Evolutionary conservation across 345 rosid species (phyloP).

Genomic region (Geranium rotundifolium): DNA sequence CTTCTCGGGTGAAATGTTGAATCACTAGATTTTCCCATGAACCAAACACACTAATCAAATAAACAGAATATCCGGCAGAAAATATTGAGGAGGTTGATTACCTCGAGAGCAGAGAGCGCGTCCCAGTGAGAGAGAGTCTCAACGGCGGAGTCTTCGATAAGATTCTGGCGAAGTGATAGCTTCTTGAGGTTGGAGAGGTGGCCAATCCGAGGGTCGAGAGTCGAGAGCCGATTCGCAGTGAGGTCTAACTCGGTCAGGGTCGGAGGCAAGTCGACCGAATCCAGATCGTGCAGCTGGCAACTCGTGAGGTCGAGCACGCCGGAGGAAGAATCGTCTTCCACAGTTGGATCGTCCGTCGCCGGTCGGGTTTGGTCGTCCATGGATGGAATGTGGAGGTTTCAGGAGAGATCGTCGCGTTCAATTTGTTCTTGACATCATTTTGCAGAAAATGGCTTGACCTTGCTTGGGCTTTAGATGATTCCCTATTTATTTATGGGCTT

Average conservation of each 20-base stretch:
- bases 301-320: slow-evolving; percentile 77
- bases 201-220: slow-evolving; percentile 62
- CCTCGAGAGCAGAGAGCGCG: slow-evolving; percentile 77
- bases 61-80: no score
- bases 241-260: slow-evolving; percentile 78
- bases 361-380: no score
- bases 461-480: no score
- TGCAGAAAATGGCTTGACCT: no score
- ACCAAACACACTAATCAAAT: no score
- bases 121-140: slow-evolving; percentile 63
- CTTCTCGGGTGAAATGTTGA: no score
- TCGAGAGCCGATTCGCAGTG: slow-evolving; percentile 74
- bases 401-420: no score
- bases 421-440: no score
- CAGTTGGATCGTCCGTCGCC: slow-evolving; percentile 3
- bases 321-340: slow-evolving; percentile 39
- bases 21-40: no score
- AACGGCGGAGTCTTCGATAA: slow-evolving; percentile 55
- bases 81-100: slow-evolving; percentile 3
- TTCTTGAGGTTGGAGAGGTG: slow-evolving; percentile 60
- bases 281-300: slow-evolving; percentile 82
- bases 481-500: no score
- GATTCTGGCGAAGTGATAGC: slow-evolving; percentile 83
- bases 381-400: no score
- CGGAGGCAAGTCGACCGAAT: slow-evolving; percentile 48